Evolutionary conservation across 257 asterid species (phyloP).

Genomic region (Solanum chilense): DNA sequence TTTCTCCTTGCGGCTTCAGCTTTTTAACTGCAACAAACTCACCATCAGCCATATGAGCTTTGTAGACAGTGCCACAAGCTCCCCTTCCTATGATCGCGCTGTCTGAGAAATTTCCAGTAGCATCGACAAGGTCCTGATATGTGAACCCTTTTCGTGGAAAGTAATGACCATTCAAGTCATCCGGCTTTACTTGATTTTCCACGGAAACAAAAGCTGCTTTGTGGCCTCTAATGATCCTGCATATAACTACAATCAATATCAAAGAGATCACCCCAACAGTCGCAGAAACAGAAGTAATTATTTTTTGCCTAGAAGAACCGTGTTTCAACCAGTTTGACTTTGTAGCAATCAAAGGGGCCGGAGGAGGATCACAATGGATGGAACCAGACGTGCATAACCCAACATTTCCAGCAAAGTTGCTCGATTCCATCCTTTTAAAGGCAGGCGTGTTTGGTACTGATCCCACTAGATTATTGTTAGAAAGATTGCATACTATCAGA

Average conservation of each 20-base stretch:
- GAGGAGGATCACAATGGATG: conserved; percentile 22
- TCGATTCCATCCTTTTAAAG: conserved; percentile 58
- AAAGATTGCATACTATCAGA: conserved; percentile 66
- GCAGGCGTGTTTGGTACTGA: conserved; percentile 55
- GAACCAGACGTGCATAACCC: conserved; percentile 34
- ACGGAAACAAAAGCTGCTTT: conserved; percentile 24
- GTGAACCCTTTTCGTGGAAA: conserved; percentile 60
- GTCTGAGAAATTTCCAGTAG: conserved; percentile 63
- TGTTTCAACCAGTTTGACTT: conserved; percentile 32
- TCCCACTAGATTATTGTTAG: conserved; percentile 64
- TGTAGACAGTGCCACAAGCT: conserved; percentile 85
- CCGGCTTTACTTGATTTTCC: conserved; percentile 26
- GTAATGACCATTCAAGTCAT: conserved; percentile 45
- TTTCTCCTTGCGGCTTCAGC: conserved; percentile 49
- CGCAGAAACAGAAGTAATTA: conserved; percentile 43
- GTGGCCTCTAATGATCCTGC: conserved; percentile 38
- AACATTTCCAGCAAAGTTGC: conserved; percentile 57
- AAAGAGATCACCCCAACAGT: conserved; percentile 45
- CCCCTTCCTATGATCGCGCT: conserved; percentile 54
- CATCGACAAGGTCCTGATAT: conserved; percentile 68
- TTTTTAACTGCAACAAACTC: conserved; percentile 68
- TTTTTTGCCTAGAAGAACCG: conserved; percentile 37
- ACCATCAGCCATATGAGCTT: conserved; percentile 55
- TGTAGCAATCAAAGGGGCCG: conserved; percentile 10
- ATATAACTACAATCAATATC: conserved; percentile 37